A percentile compares a stretch with the other conserved stretches of the same genome.
phyloP scores from a whole-genome alignment of 257 asterid species.

The Solanum habrochaites region DNA sequence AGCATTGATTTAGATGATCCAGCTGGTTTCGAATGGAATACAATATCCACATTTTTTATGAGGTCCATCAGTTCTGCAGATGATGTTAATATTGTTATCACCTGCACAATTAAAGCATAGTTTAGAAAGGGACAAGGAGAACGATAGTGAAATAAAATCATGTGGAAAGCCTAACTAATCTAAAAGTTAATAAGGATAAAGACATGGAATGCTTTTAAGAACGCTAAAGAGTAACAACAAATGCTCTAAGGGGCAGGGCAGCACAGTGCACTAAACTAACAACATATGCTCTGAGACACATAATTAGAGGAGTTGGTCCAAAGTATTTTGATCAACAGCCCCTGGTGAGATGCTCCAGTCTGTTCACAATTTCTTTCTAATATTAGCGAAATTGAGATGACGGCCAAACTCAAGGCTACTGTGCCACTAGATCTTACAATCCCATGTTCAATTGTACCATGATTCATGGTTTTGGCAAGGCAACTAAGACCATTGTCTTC shows the following conservation, averaged over 20 bases:
- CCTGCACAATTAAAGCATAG: constrained; percentile 33
- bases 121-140: background rate
- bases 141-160: background rate
- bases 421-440: background rate
- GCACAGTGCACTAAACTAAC: background rate
- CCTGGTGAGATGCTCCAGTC: background rate
- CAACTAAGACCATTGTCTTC: background rate
- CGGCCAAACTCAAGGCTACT: background rate
- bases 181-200: background rate
- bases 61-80: constrained; percentile 60
- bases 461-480: background rate
- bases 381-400: background rate
- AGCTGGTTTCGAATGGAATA: constrained; percentile 51
- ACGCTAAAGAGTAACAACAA: background rate
- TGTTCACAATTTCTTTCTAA: background rate
- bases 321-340: background rate
- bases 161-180: background rate
- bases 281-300: background rate
- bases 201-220: background rate
- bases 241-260: background rate
- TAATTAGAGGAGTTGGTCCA: background rate
- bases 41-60: constrained; percentile 57
- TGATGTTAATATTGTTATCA: constrained; percentile 60
- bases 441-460: background rate
- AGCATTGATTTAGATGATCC: constrained; percentile 48